These are phyloP conservation scores for Annona squamosa DNA, from an alignment of 164 flowering plant genomes.

Conservation along the genomic window DNA sequence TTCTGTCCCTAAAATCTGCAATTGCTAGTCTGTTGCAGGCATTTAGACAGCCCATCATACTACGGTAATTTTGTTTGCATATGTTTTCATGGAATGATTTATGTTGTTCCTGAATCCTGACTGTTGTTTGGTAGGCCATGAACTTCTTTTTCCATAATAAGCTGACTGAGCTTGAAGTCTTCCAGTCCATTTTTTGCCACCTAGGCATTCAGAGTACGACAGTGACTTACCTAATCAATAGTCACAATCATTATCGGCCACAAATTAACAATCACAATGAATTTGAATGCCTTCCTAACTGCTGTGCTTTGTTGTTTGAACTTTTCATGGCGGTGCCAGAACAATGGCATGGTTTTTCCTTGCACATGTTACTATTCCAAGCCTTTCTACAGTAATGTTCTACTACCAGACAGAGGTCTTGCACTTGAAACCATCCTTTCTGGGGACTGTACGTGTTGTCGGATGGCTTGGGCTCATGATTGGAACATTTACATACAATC, in stretches of 20 bases:
- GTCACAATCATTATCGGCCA: neutral
- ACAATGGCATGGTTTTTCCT: constrained; percentile 97
- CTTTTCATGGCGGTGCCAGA: constrained; percentile 41
- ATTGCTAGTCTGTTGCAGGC: constrained; percentile 49
- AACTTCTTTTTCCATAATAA: too few species aligned
- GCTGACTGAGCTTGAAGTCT: too few species aligned
- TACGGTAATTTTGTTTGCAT: constrained; percentile 43
- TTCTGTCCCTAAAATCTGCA: constrained; percentile 57
- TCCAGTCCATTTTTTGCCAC: too few species aligned
- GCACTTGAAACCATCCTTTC: constrained; percentile 73
- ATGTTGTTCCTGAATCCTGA: neutral
- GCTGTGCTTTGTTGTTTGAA: constrained; percentile 12
- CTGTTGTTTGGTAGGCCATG: too few species aligned
- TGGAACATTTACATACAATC: constrained; percentile 74
- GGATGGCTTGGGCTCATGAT: constrained; percentile 89
- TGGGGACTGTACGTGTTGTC: constrained; percentile 79
- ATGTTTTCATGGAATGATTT: neutral
- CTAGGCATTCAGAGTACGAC: too few species aligned
- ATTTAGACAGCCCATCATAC: constrained; percentile 68
- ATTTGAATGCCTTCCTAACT: constrained; percentile 14
- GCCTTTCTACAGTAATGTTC: constrained; percentile 82
- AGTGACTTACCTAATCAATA: neutral
- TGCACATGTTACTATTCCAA: constrained; percentile 67
- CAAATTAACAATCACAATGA: neutral
- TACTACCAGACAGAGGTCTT: constrained; percentile 86